Conservation (phyloP, 306 rosid species). For the Boehmeria nivea region DNA sequence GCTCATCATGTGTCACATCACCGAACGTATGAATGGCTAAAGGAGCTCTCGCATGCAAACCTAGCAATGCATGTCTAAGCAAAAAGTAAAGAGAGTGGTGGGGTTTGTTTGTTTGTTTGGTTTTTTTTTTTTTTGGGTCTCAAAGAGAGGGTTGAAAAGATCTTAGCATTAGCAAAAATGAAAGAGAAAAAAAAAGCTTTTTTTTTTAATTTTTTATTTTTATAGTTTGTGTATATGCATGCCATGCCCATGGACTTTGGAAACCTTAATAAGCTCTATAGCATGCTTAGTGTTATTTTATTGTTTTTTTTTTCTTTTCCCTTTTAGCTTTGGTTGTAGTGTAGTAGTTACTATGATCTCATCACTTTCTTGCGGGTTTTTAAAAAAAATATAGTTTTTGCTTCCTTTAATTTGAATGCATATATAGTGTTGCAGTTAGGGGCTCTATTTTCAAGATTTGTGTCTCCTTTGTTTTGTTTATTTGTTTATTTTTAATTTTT, state of each 20-base stretch:
- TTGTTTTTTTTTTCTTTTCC: too few species aligned
- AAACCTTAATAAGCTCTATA: background rate
- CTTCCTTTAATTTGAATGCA: conserved; percentile 12
- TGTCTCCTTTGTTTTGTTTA: conserved; percentile 3
- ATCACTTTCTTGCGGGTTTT: background rate
- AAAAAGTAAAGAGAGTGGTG: background rate
- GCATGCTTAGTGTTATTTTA: conserved; percentile 11
- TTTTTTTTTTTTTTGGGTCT: too few species aligned
- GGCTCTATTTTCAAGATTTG: conserved; percentile 32
- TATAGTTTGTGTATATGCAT: background rate
- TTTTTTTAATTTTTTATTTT: background rate
- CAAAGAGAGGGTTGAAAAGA: background rate
- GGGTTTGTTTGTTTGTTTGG: too few species aligned
- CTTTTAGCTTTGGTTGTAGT: too few species aligned
- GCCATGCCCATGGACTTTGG: conserved; percentile 3
- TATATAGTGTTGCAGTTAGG: conserved; percentile 14
- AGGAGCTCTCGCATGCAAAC: conserved; percentile 59
- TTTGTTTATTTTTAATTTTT: too few species aligned
- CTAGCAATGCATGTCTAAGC: conserved; percentile 16
- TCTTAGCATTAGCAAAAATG: background rate
- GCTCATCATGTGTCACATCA: conserved; percentile 47
- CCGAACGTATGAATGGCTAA: conserved; percentile 75
- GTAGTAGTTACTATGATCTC: too few species aligned
- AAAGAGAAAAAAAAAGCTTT: background rate
- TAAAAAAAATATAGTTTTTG: too few species aligned